Evolutionary conservation across 1,139 yeast species (phyloP).

Genomic region (Taphrina deformans): DNA sequence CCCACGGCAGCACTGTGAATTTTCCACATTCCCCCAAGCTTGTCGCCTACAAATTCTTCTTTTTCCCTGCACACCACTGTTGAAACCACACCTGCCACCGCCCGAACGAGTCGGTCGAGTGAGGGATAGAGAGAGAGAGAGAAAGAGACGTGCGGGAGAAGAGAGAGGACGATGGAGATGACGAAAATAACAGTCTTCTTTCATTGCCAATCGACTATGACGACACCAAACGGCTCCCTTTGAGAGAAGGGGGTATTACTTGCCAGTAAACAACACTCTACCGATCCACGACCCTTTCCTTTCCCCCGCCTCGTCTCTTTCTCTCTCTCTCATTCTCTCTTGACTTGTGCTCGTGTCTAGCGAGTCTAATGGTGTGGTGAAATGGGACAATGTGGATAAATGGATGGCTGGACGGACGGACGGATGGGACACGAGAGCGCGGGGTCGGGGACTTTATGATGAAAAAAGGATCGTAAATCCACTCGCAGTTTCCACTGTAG

Average conservation of each 20-base stretch:
- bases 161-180: constrained; percentile 9
- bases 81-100: too few species aligned
- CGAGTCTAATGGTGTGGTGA: too few species aligned
- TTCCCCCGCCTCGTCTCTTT: not conserved
- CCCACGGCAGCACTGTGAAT: not conserved
- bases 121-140: not conserved
- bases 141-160: not conserved
- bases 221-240: constrained; percentile 29
- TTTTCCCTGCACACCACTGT: too few species aligned
- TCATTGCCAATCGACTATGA: constrained; percentile 34
- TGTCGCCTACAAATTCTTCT: not conserved
- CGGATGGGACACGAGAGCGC: not conserved
- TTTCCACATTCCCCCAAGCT: not conserved
- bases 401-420: too few species aligned
- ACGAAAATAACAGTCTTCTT: constrained; percentile 34
- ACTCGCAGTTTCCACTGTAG: constrained; percentile 35
- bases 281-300: constrained; percentile 18
- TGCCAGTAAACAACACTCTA: constrained; percentile 33
- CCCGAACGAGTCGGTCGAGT: not conserved
- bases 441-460: constrained; percentile 2
- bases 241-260: constrained; percentile 26
- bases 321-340: not conserved
- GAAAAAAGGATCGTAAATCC: constrained; percentile 32
- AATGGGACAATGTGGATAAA: too few species aligned
- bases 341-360: too few species aligned